Conservation (phyloP, 805 yeast species). For the Spathaspora girioi region DNA sequence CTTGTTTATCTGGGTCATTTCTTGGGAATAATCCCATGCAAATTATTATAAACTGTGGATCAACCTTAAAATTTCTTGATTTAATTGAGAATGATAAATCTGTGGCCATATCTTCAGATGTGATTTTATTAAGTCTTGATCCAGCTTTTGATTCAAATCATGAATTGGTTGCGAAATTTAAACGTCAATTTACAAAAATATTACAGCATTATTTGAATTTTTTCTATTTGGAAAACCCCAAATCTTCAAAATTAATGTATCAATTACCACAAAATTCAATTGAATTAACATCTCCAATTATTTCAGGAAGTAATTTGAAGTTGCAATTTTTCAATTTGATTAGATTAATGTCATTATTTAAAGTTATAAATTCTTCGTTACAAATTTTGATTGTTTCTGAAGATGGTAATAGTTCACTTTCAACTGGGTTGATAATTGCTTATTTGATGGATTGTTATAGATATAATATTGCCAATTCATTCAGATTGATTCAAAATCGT, state of each 20-base stretch:
- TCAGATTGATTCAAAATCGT: conserved; percentile 16
- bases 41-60: conserved; percentile 36
- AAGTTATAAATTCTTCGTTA: conserved; percentile 25
- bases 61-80: conserved; percentile 27
- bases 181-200: conserved; percentile 25
- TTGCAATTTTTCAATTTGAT: conserved; percentile 33
- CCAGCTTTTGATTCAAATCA: conserved; percentile 22
- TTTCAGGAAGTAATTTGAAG: conserved; percentile 32
- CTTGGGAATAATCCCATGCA: conserved; percentile 25
- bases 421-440: conserved; percentile 32
- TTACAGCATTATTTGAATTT: conserved; percentile 35
- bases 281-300: conserved; percentile 27
- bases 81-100: conserved; percentile 15
- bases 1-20: conserved; percentile 9
- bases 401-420: conserved; percentile 20
- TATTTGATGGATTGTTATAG: conserved; percentile 39
- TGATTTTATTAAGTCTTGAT: conserved; percentile 35
- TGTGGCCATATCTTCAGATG: conserved; percentile 30
- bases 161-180: conserved; percentile 21
- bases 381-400: conserved; percentile 33
- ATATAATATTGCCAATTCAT: conserved; percentile 29
- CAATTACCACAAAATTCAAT: conserved; percentile 20
- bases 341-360: conserved; percentile 32
- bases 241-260: conserved; percentile 24
- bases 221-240: conserved; percentile 32